Evolutionary conservation across 1,284 basidiomycete genomes (phyloP).

Genomic region (Macrocystidia cucumis): DNA sequence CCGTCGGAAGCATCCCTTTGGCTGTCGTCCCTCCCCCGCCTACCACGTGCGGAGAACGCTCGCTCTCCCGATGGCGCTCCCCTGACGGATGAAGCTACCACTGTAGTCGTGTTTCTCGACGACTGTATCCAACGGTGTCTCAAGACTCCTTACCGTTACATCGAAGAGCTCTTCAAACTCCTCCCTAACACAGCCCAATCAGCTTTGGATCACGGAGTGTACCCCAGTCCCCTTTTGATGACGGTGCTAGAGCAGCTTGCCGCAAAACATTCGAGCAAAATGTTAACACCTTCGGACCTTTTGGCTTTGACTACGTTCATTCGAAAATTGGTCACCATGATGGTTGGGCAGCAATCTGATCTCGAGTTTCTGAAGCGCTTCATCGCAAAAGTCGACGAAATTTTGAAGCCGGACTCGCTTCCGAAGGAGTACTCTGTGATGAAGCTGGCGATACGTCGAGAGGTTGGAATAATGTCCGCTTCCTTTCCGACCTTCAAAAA

Average conservation of each 20-base stretch:
- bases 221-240: slow-evolving; percentile 69
- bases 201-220: slow-evolving; percentile 18
- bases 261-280: slow-evolving; percentile 41
- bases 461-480: slow-evolving; percentile 29
- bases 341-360: slow-evolving; percentile 47
- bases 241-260: slow-evolving; percentile 71
- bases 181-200: slow-evolving; percentile 10
- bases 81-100: slow-evolving; percentile 50
- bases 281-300: slow-evolving; percentile 49
- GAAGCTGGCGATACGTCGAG: slow-evolving; percentile 35
- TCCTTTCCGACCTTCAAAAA: slow-evolving; percentile 24
- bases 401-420: slow-evolving; percentile 17
- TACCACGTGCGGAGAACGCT: slow-evolving; percentile 24
- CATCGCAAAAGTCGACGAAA: slow-evolving; percentile 27
- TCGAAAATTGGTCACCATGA: slow-evolving; percentile 48
- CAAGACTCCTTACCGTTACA: slow-evolving; percentile 83
- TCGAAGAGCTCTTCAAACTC: slow-evolving; percentile 57
- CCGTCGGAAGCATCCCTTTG: slow-evolving; percentile 68
- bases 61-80: slow-evolving; percentile 43
- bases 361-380: slow-evolving; percentile 27
- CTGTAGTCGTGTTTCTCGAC: slow-evolving; percentile 73
- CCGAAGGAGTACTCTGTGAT: slow-evolving; percentile 30
- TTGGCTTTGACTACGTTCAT: slow-evolving; percentile 58
- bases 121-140: slow-evolving; percentile 81
- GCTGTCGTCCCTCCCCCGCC: slow-evolving; percentile 54